Evolutionary conservation across 192 early-diverging fungal genomes (phyloP).

Genomic region (Coemansia javaensis): DNA sequence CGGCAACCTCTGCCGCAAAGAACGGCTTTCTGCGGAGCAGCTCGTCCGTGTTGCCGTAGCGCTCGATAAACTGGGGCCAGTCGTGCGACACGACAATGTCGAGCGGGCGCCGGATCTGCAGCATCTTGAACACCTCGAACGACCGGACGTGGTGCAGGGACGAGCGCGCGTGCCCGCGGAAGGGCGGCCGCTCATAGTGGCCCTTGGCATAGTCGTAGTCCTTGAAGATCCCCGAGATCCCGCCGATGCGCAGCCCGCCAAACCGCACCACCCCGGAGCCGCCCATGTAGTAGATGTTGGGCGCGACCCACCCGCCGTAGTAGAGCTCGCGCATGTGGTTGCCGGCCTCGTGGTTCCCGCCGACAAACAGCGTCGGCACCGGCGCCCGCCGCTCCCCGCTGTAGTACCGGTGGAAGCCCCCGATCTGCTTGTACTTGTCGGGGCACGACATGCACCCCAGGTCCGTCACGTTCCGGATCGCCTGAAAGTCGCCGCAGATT

Average conservation of each 20-base stretch:
- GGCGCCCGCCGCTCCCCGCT: constrained; percentile 73
- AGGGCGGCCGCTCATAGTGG: constrained; percentile 78
- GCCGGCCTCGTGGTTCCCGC: constrained; percentile 97
- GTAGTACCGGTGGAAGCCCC: constrained; percentile 93
- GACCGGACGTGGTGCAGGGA: constrained; percentile 84
- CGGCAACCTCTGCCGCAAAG: constrained; percentile 65
- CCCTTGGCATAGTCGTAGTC: constrained; percentile 54
- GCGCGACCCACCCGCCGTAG: constrained; percentile 92
- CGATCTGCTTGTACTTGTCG: constrained; percentile 75
- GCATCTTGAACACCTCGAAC: constrained; percentile 76
- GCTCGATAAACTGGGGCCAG: constrained; percentile 86
- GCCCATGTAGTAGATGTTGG: constrained; percentile 92
- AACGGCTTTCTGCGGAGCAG: constrained; percentile 69
- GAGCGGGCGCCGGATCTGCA: constrained; percentile 66
- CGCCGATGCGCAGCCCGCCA: constrained; percentile 86
- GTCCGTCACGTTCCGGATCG: constrained; percentile 81
- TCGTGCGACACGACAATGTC: constrained; percentile 95
- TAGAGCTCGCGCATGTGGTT: constrained; percentile 96
- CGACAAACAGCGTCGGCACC: constrained; percentile 89
- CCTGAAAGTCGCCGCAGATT: constrained; percentile 98
- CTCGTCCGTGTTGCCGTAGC: constrained; percentile 61
- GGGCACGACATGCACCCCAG: constrained; percentile 79
- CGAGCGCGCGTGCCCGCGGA: constrained; percentile 55
- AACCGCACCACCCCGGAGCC: constrained; percentile 80
- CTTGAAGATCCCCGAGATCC: constrained; percentile 90